Evolutionary conservation across 306 rosid genomes (phyloP).

Genomic region (Corylus avellana): DNA sequence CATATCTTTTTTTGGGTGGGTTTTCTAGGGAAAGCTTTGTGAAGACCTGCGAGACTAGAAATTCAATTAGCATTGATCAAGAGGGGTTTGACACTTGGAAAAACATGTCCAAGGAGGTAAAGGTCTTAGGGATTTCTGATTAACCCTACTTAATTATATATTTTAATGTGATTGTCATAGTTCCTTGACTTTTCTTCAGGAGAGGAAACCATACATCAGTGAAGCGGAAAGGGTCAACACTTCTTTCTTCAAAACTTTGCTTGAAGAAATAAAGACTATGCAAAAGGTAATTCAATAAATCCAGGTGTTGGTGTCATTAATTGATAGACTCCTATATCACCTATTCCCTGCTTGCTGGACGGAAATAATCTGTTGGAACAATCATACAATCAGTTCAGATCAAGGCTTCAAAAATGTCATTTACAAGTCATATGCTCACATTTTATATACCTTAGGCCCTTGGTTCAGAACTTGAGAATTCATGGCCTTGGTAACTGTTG

Average conservation of each 20-base stretch:
- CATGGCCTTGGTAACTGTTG: not conserved
- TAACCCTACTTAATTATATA: not conserved
- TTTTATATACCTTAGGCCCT: not conserved
- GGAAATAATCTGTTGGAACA: not conserved
- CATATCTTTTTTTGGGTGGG: conserved; percentile 11
- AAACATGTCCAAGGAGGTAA: conserved; percentile 53
- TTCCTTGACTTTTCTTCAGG: conserved; percentile 36
- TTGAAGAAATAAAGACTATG: conserved; percentile 34
- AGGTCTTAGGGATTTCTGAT: not conserved
- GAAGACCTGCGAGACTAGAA: conserved; percentile 13
- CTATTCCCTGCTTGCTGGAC: not conserved
- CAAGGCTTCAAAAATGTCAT: conserved; percentile 10
- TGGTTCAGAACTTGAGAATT: not conserved
- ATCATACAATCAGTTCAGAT: not conserved
- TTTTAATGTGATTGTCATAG: not conserved
- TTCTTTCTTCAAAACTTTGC: conserved; percentile 34
- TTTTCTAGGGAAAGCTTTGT: conserved; percentile 47
- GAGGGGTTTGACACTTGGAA: conserved; percentile 58
- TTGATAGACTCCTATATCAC: not conserved
- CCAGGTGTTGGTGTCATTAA: not conserved
- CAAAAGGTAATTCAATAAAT: conserved; percentile 36
- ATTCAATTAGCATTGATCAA: conserved; percentile 38
- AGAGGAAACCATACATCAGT: conserved; percentile 43
- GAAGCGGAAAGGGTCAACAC: conserved; percentile 39
- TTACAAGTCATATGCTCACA: not conserved